Evolutionary conservation across 257 asterid genomes (phyloP).

Genomic region (Penstemon barbatus): DNA sequence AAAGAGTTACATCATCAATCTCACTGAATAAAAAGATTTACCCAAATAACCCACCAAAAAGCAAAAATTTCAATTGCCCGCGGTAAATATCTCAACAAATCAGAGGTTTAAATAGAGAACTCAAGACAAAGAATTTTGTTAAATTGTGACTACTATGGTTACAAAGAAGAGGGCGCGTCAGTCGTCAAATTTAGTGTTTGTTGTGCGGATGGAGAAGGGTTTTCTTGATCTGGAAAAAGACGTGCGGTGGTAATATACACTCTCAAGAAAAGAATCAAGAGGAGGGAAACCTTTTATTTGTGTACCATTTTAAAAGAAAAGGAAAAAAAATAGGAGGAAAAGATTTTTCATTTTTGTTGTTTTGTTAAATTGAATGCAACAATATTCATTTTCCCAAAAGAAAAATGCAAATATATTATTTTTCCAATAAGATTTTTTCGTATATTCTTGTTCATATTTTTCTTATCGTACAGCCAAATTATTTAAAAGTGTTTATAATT

Average conservation of each 20-base stretch:
- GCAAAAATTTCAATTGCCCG: conserved; percentile 15
- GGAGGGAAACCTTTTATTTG: conserved; percentile 24
- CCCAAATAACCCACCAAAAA: conserved; percentile 12
- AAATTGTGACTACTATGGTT: conserved; percentile 11
- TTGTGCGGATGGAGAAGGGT: neutral
- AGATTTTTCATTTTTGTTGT: too few relatives aligned
- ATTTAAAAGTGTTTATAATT: too few relatives aligned
- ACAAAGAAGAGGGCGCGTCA: neutral
- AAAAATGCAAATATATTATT: too few relatives aligned
- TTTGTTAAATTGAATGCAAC: too few relatives aligned
- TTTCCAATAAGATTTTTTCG: too few relatives aligned
- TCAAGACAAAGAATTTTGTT: conserved; percentile 8
- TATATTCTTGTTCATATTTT: too few relatives aligned
- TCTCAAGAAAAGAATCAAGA: conserved; percentile 8
- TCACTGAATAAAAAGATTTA: neutral
- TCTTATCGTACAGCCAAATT: too few relatives aligned
- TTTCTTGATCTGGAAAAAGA: conserved; percentile 22
- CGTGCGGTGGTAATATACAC: neutral
- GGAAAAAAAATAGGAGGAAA: too few relatives aligned
- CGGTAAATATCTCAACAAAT: conserved; percentile 25
- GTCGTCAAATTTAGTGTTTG: conserved; percentile 16
- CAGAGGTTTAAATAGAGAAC: neutral
- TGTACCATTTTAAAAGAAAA: too few relatives aligned
- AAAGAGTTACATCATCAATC: conserved; percentile 17
- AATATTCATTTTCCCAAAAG: too few relatives aligned